Base-by-base conservation (phyloP, 2,329 filamentous ascomycete species). In the Penicillium sp. region DNA sequence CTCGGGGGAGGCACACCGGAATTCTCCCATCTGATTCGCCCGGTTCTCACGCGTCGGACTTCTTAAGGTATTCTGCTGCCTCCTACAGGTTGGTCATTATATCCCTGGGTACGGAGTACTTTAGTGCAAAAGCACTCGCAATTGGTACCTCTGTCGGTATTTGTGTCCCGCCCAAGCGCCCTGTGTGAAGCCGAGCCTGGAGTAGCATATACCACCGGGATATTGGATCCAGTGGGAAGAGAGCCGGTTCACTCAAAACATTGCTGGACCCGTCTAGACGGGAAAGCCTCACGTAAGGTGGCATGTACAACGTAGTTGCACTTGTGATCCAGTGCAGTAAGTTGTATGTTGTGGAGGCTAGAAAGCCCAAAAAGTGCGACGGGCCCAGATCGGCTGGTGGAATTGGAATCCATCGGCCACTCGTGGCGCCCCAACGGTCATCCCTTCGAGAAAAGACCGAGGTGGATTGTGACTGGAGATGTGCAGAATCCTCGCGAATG, bases 261-360 rank as follows among this genome's bases (percentile, higher is more conserved):
- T 13, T 50, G 29, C 39, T 40, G 14, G 41, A 51, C 34, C 46
- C 41, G 39, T 43, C 40, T 35, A 39, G 47, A 18, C 30, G 30
- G 27, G 10, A 36, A 19, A 30, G 26, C 27, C 32, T 44, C 43
- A 39, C 26, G 42, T 51, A 50, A 47, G 46, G 51, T 48, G 51
- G 47, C 47, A 47, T 29, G 34, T 47, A 39, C 36, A 39, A 39
- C 18, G 18, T 39, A 50, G 58, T 60, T 55, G 58, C 58, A 60
- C 53, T 38, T 59, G 58, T 60, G 58, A 59, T 57, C 50, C 42
- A 53, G 42, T 45, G 46, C 43, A 55, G 47, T 47, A 16, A 16
- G 5, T 3, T n/a, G 7, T n/a, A n/a, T 14, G 8, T 11, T 30
- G 8, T 9, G 8, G 10, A 40, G 47, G 18, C 45, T 36, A 44